Conservation (phyloP, 768 basidiomycete species). For the Naganishia randhawae region DNA sequence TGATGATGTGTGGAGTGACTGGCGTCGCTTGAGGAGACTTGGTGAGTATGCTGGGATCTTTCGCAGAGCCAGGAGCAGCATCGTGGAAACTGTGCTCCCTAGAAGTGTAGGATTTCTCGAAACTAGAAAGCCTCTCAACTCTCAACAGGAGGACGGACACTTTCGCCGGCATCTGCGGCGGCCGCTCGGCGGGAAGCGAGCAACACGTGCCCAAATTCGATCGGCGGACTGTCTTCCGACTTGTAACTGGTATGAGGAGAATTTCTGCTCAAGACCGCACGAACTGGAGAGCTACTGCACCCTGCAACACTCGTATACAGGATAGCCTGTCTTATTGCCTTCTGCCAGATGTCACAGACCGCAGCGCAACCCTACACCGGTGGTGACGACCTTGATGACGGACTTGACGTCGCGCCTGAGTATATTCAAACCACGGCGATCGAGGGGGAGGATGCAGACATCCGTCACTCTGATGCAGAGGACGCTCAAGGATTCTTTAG, state of each 20-base stretch:
- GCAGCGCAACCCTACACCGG: slow-evolving; percentile 20
- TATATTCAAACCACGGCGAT: slow-evolving; percentile 38
- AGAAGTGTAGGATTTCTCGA: not conserved
- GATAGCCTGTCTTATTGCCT: not conserved
- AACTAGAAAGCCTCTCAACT: not conserved
- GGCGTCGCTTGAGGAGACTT: not conserved
- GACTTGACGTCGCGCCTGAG: slow-evolving; percentile 44
- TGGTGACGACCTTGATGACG: slow-evolving; percentile 48
- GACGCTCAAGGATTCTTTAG: slow-evolving; percentile 25
- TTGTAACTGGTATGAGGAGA: no score
- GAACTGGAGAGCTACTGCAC: not conserved
- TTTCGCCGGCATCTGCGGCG: slow-evolving; percentile 10
- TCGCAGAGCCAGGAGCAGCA: not conserved
- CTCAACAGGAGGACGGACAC: slow-evolving; percentile 8
- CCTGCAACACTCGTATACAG: not conserved
- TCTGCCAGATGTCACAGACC: not conserved
- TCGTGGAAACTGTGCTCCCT: not conserved
- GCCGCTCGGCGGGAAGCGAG: not conserved
- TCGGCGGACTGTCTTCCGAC: slow-evolving; percentile 12
- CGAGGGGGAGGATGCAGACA: slow-evolving; percentile 28
- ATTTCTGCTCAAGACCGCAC: no score
- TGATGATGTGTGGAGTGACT: not conserved
- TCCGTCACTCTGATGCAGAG: slow-evolving; percentile 27
- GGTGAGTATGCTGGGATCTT: not conserved
- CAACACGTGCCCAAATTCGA: slow-evolving; percentile 20